Conservation (phyloP, 257 asterid species). For the Nicotiana paniculata region DNA sequence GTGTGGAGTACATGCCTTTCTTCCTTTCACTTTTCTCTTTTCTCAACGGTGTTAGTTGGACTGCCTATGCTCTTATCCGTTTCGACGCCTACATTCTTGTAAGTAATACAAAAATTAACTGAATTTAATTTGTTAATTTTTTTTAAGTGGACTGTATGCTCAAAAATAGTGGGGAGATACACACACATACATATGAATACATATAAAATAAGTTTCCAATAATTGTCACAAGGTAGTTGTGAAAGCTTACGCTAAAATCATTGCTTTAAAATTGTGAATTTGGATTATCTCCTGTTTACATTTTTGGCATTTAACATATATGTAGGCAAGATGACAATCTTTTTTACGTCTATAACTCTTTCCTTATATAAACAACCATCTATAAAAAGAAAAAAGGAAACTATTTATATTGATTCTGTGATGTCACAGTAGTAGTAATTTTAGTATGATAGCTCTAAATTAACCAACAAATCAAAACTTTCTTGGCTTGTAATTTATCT, state of each 20-base stretch:
- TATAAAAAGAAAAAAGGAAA: not conserved
- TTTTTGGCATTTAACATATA: not conserved
- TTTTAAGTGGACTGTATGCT: not conserved
- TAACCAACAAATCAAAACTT: not conserved
- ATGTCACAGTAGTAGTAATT: not conserved
- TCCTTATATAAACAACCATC: not conserved
- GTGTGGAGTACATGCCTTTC: conserved; percentile 94
- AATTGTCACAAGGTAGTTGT: too few relatives aligned
- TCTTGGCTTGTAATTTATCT: not conserved
- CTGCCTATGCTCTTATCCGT: conserved; percentile 54
- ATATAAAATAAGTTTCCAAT: too few relatives aligned
- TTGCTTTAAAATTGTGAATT: too few relatives aligned
- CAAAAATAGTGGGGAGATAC: too few relatives aligned
- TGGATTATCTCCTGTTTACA: too few relatives aligned
- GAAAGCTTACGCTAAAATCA: too few relatives aligned
- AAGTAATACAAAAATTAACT: not conserved
- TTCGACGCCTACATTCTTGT: conserved; percentile 76
- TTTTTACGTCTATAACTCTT: not conserved
- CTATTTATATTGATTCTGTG: not conserved
- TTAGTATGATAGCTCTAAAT: not conserved
- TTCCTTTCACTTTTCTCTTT: conserved; percentile 69
- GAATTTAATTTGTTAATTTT: not conserved
- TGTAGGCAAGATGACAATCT: not conserved
- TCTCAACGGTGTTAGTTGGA: conserved; percentile 78
- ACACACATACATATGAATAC: too few relatives aligned